Base-by-base conservation (phyloP, 2,329 filamentous ascomycete species). In the Claviceps africana region DNA sequence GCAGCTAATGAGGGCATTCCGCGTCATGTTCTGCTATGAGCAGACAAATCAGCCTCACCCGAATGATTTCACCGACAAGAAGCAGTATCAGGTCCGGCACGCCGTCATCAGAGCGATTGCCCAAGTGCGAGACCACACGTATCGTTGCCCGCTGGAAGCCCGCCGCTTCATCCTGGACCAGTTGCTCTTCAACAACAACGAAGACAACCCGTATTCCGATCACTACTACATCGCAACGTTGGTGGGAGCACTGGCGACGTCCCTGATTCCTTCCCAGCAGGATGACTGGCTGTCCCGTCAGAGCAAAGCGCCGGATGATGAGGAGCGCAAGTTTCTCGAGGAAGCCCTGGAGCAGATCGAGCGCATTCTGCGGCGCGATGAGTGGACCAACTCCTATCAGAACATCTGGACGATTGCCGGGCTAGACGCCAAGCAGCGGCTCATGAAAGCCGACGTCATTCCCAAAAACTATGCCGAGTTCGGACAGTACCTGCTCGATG, bases 151-250 rank as follows among this genome's bases (percentile, higher is more conserved):
- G 0, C 74, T 84, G 61, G 75, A 83, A 50, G 88, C 88, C 5
- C 86, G 90, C 53, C 78, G 80, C 40, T 95, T 96, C 65, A 79
- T 98, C 47, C 78, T 95, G 22, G 89, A 96, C 59, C 86, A 94
- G 63, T 73, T 98, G 35, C 84, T 86, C 48, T 91, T 89, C 70
- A 98, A 98, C 63, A 90, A 98, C 68, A 98, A 98, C 63, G 83
- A 86, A 2, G 85, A 86, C 55, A 98, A 98, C 60, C 70, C 83
- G 48, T 94, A 81, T 62, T 95, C 90, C 5, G 94, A 98, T 61
- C 85, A 90, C 56, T 83, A 87, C 61, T 98, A 96, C 63, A 81
- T 98, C 51, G 82, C 88, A 8, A 85, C 78, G 22, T 74, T 98
- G 25, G 85, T 98, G 9, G 72, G 75, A 43, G 74, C 77, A 0